Evolutionary conservation across 306 rosid species (phyloP).

Genomic region (Acacia crassicarpa): DNA sequence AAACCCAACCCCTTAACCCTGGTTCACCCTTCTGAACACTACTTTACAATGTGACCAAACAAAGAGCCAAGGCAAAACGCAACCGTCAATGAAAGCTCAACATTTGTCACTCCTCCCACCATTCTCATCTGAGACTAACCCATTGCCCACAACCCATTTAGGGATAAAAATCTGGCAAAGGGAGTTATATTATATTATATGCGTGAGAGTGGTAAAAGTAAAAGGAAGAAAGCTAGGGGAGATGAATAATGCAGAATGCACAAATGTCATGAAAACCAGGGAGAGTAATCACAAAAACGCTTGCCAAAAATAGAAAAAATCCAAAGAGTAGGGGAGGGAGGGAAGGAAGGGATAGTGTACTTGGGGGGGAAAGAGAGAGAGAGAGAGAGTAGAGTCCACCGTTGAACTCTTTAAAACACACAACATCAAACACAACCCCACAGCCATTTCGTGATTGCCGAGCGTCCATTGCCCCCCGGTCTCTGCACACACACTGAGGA

Average conservation of each 20-base stretch:
- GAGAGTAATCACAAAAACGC: conserved; percentile 38
- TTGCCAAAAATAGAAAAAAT: conserved; percentile 63
- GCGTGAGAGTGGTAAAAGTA: conserved; percentile 27
- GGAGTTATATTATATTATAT: conserved; percentile 7
- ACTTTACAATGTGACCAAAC: background rate
- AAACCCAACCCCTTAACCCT: conserved; percentile 46
- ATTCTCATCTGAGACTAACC: conserved; percentile 27
- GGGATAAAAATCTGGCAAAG: conserved; percentile 39
- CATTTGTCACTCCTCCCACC: conserved; percentile 51
- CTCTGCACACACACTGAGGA: conserved; percentile 45
- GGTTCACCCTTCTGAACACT: conserved; percentile 25
- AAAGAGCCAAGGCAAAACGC: conserved; percentile 27
- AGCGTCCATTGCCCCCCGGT: conserved; percentile 46
- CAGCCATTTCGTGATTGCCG: conserved; percentile 80
- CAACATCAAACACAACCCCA: conserved; percentile 40
- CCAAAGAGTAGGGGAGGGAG: background rate
- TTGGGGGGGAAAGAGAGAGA: background rate
- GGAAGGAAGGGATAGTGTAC: background rate
- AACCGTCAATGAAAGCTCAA: conserved; percentile 45
- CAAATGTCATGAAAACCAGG: conserved; percentile 76
- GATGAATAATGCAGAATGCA: conserved; percentile 57
- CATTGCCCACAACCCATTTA: conserved; percentile 43
- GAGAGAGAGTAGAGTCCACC: conserved; percentile 23
- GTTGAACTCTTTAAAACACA: conserved; percentile 23
- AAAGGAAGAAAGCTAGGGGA: conserved; percentile 18